Base-by-base conservation (phyloP, 192 early-diverging fungal genomes). In the Pilaira anomala region DNA sequence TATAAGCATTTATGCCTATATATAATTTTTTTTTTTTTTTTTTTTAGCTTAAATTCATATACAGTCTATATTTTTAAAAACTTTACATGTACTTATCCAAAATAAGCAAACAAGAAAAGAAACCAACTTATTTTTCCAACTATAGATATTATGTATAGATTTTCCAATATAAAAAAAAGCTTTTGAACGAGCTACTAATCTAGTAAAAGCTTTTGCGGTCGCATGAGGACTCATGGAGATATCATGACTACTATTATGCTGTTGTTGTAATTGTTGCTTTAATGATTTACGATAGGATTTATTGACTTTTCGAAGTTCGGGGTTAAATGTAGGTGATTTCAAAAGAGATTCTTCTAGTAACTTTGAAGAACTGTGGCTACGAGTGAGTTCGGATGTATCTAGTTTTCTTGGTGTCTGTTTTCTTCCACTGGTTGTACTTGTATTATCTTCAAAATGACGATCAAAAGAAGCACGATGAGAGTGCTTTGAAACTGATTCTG, bases 231-330 rank as follows among this genome's bases (percentile, higher is more conserved):
- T 56, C 46, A 69, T 25, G 2, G 42, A 13, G 0, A 24, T 22
- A 18, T 56, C 46, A 16, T 33, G 48, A n/a, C n/a, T n/a, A 6
- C 19, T 42, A 24, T 53, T 29, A 30, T 28, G 33, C 24, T 30
- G 52, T 36, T 30, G 40, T 26, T 58, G 55, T 7, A 72, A 11
- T 12, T 65, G 59, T 29, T 72, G 63, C 28, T 72, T 60, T 3
- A 72, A 39, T 8, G 59, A 58, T 44, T 62, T 65, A 44, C 70
- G 58, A 51, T 66, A 66, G 11, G 70, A 29, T 62, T 72, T 72
- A 4, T n/a, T 56, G 3, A n/a, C 28, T 16, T 12, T 25, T 61
- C 6, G 60, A 29, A 3, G 24, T 49, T n/a, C n/a, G 16, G 28
- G 2, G n/a, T 26, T 33, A 55, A 29, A 30, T 3, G 53, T 55